Percentiles rank a stretch among this genome's conserved stretches.
Evolutionary conservation across 2,329 filamentous ascomycete species (phyloP).

Genomic region (Aspergillus carbonarius): DNA sequence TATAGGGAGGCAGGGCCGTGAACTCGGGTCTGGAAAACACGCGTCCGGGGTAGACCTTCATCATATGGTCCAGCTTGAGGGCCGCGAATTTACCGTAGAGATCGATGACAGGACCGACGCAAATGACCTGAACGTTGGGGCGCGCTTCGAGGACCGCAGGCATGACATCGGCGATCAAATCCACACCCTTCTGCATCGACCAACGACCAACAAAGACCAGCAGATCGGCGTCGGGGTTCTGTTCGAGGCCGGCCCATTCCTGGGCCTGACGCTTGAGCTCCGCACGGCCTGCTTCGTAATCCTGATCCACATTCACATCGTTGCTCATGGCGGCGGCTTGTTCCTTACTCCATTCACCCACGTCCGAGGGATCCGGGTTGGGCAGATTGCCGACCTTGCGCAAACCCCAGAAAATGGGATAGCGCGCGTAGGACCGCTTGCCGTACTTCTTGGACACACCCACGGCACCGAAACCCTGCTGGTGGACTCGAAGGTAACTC

Average conservation of each 20-base stretch:
- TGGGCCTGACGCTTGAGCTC: constrained; percentile 62
- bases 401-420: constrained; percentile 67
- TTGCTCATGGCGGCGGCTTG: constrained; percentile 50
- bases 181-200: constrained; percentile 67
- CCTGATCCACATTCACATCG: constrained; percentile 53
- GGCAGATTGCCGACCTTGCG: constrained; percentile 62
- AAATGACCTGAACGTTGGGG: constrained; percentile 60
- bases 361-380: constrained; percentile 63
- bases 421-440: constrained; percentile 63
- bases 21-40: constrained; percentile 67
- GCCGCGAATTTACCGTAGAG: constrained; percentile 67
- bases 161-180: constrained; percentile 67
- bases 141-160: constrained; percentile 63
- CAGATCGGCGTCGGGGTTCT: constrained; percentile 61
- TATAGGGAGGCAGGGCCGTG: constrained; percentile 63
- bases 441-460: constrained; percentile 68
- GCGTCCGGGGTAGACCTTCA: constrained; percentile 62
- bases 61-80: constrained; percentile 61
- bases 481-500: constrained; percentile 65
- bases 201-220: constrained; percentile 68
- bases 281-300: constrained; percentile 53
- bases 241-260: constrained; percentile 63
- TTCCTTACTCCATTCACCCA: constrained; percentile 56
- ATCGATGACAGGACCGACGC: constrained; percentile 64
- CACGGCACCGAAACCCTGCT: constrained; percentile 65